A percentile compares a stretch with the other conserved stretches of the same genome.
Conservation (phyloP, 2,329 filamentous ascomycete genomes). For the Fusarium sp. region DNA sequence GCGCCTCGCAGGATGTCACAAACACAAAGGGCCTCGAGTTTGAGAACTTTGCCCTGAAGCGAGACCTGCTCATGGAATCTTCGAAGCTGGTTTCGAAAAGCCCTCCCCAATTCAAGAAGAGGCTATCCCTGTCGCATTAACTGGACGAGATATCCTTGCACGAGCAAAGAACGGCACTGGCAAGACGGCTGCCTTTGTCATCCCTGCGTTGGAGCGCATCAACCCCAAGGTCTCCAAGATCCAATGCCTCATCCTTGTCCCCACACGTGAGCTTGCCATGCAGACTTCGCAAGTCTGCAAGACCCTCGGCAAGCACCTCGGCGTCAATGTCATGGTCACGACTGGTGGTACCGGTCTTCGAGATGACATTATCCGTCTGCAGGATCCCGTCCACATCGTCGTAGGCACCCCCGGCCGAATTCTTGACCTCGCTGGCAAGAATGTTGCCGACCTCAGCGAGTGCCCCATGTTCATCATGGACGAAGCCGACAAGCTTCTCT, state of each 20-base stretch:
- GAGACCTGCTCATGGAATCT: slow-evolving; percentile 98
- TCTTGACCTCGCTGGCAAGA: slow-evolving; percentile 94
- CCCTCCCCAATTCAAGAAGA: slow-evolving; percentile 99
- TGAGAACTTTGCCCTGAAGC: slow-evolving; percentile 95
- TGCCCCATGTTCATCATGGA: slow-evolving; percentile 99
- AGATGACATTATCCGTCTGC: slow-evolving; percentile 95
- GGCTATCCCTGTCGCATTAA: slow-evolving; percentile 95
- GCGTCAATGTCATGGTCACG: slow-evolving; percentile 99
- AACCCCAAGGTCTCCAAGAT: slow-evolving; percentile 97
- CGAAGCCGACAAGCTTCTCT: slow-evolving; percentile 97
- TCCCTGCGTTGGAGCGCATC: slow-evolving; percentile 93
- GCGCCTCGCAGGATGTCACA: slow-evolving; percentile 82
- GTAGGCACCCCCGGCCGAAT: slow-evolving; percentile 98
- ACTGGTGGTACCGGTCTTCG: slow-evolving; percentile 95
- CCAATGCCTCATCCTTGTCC: slow-evolving; percentile 95
- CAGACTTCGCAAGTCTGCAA: slow-evolving; percentile 99
- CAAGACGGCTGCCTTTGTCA: slow-evolving; percentile 98
- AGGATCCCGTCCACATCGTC: slow-evolving; percentile 95
- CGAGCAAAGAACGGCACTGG: slow-evolving; percentile 98
- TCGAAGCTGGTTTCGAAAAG: slow-evolving; percentile 98
- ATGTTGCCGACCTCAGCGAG: slow-evolving; percentile 93
- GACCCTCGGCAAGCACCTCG: slow-evolving; percentile 95
- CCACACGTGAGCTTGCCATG: slow-evolving; percentile 95
- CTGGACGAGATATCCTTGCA: slow-evolving; percentile 93
- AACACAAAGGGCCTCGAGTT: slow-evolving; percentile 98